phyloP scores from a whole-genome alignment of 495 filamentous ascomycete genomes.

The Aspergillus funiculosus region DNA sequence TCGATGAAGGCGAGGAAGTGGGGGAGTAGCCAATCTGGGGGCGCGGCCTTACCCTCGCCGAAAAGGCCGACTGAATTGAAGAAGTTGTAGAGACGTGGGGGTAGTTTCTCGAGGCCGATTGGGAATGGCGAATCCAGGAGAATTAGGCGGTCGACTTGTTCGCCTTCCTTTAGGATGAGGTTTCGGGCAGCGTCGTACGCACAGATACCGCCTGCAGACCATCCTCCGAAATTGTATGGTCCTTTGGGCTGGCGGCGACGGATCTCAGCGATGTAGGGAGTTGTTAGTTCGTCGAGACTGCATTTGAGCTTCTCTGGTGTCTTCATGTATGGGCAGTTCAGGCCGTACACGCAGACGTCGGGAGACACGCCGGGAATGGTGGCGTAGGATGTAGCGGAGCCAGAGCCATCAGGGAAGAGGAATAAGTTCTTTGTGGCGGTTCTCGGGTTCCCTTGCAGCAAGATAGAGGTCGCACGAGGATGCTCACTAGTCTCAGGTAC shows the following conservation, averaged over 20 bases:
- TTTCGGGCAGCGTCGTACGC: constrained; percentile 78
- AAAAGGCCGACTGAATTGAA: constrained; percentile 77
- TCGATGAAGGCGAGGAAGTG: constrained; percentile 76
- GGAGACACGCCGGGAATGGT: constrained; percentile 51
- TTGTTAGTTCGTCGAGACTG: constrained; percentile 51
- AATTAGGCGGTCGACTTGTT: constrained; percentile 66
- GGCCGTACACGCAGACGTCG: constrained; percentile 52
- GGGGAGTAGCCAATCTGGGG: constrained; percentile 73
- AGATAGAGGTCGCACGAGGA: constrained; percentile 44
- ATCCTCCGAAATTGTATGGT: constrained; percentile 62
- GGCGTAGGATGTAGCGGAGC: constrained; percentile 49
- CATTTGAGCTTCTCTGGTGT: constrained; percentile 50
- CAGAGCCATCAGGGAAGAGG: constrained; percentile 35
- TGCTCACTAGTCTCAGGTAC: constrained; percentile 21
- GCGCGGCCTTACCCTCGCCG: constrained; percentile 59
- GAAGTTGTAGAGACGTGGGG: constrained; percentile 68
- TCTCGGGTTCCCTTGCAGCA: constrained; percentile 30
- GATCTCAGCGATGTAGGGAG: constrained; percentile 58
- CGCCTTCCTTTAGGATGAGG: constrained; percentile 59
- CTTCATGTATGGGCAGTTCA: constrained; percentile 65
- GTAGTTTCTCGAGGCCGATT: constrained; percentile 70
- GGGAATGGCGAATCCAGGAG: constrained; percentile 81
- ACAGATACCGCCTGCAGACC: constrained; percentile 85
- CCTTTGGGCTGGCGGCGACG: constrained; percentile 70
- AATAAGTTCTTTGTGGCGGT: constrained; percentile 30